Evolutionary conservation across 116 monocot genomes (phyloP), one percentile per base, ranked within the genome.

Genomic region (Iris pallida): DNA sequence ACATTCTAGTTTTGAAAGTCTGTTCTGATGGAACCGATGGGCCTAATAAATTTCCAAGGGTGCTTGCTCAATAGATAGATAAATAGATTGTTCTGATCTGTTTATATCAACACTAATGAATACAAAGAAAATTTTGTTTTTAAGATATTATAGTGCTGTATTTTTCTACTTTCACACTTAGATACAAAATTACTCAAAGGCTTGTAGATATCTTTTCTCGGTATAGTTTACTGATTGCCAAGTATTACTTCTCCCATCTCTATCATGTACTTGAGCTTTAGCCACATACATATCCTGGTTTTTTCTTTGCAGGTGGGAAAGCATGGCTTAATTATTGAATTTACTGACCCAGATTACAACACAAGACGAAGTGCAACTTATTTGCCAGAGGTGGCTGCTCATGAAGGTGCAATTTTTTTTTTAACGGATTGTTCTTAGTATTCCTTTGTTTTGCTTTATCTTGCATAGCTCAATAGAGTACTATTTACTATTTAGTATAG

Each of bases 251-350:
- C n/a, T 61, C 42, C 14, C 11, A 42, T 18, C 16, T 64, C 47
- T 47, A 2, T 64, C 15, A 61, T 61, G 45, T 45, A 45, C 20
- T 63, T 16, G 52, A 63, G 19, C 11, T 55, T 7, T 17, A 63
- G 30, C 30, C 30, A 30, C 30, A 30, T 30, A 30, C 30, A 30
- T 30, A 0, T 30, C 30, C 30, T 30, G 30, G 3, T 65, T 73
- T 65, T 47, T 66, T 11, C 42, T 11, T 55, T 75, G 58, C 78
- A 97, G 96, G 49, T 92, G 61, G 96, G 96, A 56, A 92, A 85
- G 76, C 92, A 97, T 87, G 96, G 92, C 7, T 73, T 89, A 64
- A 97, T 97, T 41, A 97, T 97, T 75, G 96, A 97, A 78, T 97
- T 97, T 67, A 85, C 78, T 51, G 89, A 92, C 83, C 92, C 96